These are phyloP conservation scores for Aspergillus niger DNA, from an alignment of 2,329 filamentous ascomycete genomes.

Conservation along the genomic window DNA sequence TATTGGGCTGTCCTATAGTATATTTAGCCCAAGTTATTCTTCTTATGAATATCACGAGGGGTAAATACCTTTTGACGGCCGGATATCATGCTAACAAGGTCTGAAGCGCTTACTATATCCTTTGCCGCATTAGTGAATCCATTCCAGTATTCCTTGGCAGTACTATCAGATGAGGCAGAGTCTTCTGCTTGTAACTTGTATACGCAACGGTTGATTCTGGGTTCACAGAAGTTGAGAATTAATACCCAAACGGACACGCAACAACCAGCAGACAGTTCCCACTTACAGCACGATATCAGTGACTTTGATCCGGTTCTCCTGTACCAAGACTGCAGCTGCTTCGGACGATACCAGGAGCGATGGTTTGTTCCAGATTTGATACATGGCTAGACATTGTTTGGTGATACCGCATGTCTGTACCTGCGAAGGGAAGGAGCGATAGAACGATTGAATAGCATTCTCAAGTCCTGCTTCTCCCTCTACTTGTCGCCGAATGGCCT, in stretches of 20 bases:
- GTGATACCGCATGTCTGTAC: conserved; percentile 3
- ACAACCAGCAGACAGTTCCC: neutral
- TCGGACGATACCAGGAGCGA: neutral
- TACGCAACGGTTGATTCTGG: neutral
- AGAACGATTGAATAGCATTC: neutral
- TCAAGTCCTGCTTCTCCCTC: neutral
- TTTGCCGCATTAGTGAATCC: neutral
- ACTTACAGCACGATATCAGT: neutral
- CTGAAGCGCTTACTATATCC: neutral
- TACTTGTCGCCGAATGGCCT: neutral
- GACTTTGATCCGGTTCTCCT: neutral
- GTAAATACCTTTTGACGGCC: neutral
- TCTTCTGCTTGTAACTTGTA: neutral
- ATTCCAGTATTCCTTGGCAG: neutral
- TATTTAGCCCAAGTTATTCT: no score
- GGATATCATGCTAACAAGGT: conserved; percentile 2
- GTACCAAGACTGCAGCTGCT: neutral
- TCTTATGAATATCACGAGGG: no score
- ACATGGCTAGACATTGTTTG: neutral
- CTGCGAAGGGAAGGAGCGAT: neutral
- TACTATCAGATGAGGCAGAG: neutral
- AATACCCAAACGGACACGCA: no score
- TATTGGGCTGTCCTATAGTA: neutral
- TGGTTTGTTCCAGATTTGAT: conserved; percentile 1
- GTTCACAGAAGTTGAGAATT: neutral